phyloP scores from a whole-genome alignment of 345 rosid species.

The Kandelia obovata region DNA sequence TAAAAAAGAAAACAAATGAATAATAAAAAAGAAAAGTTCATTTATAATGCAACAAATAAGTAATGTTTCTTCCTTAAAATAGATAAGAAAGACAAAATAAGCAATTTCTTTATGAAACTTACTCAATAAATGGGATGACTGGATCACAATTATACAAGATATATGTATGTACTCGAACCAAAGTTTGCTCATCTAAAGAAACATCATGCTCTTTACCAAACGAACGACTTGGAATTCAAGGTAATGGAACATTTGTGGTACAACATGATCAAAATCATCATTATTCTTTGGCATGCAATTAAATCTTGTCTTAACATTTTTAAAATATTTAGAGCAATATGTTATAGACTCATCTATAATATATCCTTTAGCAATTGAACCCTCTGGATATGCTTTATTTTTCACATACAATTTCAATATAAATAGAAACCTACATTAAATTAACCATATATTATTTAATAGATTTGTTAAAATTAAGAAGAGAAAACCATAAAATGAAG shows the following conservation, averaged over 20 bases:
- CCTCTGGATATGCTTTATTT: not conserved
- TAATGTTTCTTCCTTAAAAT: not conserved
- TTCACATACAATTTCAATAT: not conserved
- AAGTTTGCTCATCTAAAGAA: not conserved
- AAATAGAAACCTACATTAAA: not conserved
- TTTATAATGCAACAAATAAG: too few species aligned
- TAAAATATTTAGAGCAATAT: constrained; percentile 6
- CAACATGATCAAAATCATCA: not conserved
- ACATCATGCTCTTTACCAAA: not conserved
- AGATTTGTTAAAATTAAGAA: too few species aligned
- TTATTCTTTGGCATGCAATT: not conserved
- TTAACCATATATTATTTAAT: too few species aligned
- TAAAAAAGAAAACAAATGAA: too few species aligned
- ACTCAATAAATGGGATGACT: constrained; percentile 1
- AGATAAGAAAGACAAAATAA: too few species aligned
- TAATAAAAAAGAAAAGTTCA: too few species aligned
- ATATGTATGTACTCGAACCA: not conserved
- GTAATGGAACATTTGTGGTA: not conserved
- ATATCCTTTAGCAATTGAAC: constrained; percentile 6
- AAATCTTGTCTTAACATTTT: not conserved
- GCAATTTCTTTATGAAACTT: not conserved
- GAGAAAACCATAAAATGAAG: too few species aligned
- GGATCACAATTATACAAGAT: constrained; percentile 1
- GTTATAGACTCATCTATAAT: constrained; percentile 7
- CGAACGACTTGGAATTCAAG: not conserved